Conservation (phyloP, 2,329 filamentous ascomycete genomes). For the Xylariaceae sp. region DNA sequence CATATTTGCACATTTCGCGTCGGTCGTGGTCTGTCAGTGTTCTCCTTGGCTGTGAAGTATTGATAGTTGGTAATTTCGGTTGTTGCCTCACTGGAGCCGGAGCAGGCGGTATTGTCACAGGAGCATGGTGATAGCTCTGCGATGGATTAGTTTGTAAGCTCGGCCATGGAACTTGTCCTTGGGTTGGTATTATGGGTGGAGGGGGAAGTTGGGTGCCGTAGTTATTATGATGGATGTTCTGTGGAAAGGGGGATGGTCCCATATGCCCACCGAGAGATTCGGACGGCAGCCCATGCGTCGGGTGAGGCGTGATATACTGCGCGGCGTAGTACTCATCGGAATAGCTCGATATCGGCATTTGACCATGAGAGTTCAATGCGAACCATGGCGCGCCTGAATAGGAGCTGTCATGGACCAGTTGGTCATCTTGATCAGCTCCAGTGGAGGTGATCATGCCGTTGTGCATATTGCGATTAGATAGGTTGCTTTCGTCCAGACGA, state of each 20-base stretch:
- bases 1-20: conserved; percentile 88
- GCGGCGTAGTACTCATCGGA: conserved; percentile 57
- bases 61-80: conserved; percentile 46
- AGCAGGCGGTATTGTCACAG: conserved; percentile 56
- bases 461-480: conserved; percentile 37
- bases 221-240: conserved; percentile 47
- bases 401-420: conserved; percentile 40
- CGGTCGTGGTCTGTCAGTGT: conserved; percentile 90
- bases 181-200: conserved; percentile 67
- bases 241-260: conserved; percentile 58
- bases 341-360: conserved; percentile 68
- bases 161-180: conserved; percentile 61
- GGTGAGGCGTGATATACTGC: conserved; percentile 43
- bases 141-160: conserved; percentile 73
- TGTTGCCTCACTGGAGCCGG: conserved; percentile 50
- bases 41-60: conserved; percentile 67
- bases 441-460: conserved; percentile 44
- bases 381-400: conserved; percentile 50
- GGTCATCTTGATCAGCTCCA: conserved; percentile 45
- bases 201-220: conserved; percentile 51
- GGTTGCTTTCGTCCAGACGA: conserved; percentile 19
- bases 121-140: conserved; percentile 56
- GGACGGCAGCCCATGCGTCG: conserved; percentile 46
- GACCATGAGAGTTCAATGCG: conserved; percentile 59
- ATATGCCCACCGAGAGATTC: conserved; percentile 47